Percentiles rank a stretch among this genome's conserved stretches.
These are phyloP conservation scores for Lanmaoa rubissima DNA, from an alignment of 768 basidiomycete genomes.

Conservation along the genomic window DNA sequence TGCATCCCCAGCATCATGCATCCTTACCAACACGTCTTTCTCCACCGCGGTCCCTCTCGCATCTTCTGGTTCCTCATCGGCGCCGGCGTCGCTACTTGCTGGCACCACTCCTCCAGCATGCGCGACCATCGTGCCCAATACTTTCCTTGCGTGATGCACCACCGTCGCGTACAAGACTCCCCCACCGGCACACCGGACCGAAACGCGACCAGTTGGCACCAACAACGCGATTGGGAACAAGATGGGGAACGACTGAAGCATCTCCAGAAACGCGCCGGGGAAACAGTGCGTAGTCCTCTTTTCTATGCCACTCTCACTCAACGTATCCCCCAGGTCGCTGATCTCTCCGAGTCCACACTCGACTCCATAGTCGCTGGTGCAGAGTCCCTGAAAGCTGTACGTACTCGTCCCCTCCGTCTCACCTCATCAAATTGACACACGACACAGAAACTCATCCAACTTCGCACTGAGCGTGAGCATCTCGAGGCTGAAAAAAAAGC, in stretches of 20 bases:
- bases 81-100: slow-evolving; percentile 41
- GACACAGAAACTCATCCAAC: slow-evolving; percentile 34
- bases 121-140: slow-evolving; percentile 39
- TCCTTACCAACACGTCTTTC: slow-evolving; percentile 16
- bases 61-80: slow-evolving; percentile 70
- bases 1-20: slow-evolving; percentile 22
- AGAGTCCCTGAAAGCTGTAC: slow-evolving; percentile 58
- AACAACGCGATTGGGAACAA: slow-evolving; percentile 40
- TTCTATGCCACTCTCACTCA: neutral
- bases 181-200: neutral
- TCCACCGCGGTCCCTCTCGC: slow-evolving; percentile 50
- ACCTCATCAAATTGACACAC: neutral
- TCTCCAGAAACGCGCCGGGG: slow-evolving; percentile 48
- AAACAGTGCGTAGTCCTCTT: slow-evolving; percentile 40
- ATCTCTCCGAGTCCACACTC: slow-evolving; percentile 66
- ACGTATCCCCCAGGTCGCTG: slow-evolving; percentile 42
- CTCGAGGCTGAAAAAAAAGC: slow-evolving; percentile 48
- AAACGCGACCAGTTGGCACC: slow-evolving; percentile 21
- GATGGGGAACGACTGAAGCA: slow-evolving; percentile 47
- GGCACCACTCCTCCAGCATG: slow-evolving; percentile 41
- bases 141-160: slow-evolving; percentile 30
- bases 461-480: slow-evolving; percentile 32
- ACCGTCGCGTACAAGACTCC: slow-evolving; percentile 14
- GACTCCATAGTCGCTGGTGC: slow-evolving; percentile 57
- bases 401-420: slow-evolving; percentile 22